Base-by-base conservation (phyloP, 768 basidiomycete species). In the Melanogaster broomeanus region DNA sequence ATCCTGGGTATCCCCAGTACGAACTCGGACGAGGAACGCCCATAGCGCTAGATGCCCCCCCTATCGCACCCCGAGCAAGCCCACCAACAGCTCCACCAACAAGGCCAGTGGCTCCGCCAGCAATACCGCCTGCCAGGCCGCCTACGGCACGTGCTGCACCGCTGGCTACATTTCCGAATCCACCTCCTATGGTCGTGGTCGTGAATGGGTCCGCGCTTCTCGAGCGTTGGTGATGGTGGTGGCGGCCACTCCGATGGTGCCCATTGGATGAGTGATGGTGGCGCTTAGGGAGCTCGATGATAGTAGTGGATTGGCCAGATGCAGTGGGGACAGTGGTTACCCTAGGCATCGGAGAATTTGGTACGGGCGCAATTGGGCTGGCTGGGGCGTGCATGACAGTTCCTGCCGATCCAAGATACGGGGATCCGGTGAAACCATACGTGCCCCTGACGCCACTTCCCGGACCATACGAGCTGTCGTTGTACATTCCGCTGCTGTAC, bases 241-340 rank as follows among this genome's bases (percentile, higher is more conserved):
- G 42, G 8, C 27, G 41, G 15, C 46, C 28, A 12, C n/a, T n/a
- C n/a, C n/a, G n/a, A n/a, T n/a, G n/a, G n/a, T n/a, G n/a, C n/a
- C n/a, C n/a, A n/a, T n/a, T n/a, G n/a, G 39, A 42, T 37, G 48
- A 42, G 16, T 21, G 40, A n/a, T 31, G 49, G 16, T 28, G 53
- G 13, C 28, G 41, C 31, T 42, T 28, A 27, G 53, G 53, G 3
- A 54, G 19, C n/a, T 50, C 37, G 5, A 54, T 54, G 30, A 51
- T 30, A 22, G 48, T 54, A 22, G 48, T 54, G 11, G 49, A 41
- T 6, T 38, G 50, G 11, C 52, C 52, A 6, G 53, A 49, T 37
- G 37, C 16, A 16, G 51, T 37, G 4, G 38, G 18, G 11, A 33
- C 37, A 16, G 28, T 42, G 6, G 51, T 52, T 31, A 41, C 16